A percentile compares a stretch with the other conserved stretches of the same genome.
Conservation (phyloP, 495 filamentous ascomycete genomes). For the Penicillium ochrochloron region DNA sequence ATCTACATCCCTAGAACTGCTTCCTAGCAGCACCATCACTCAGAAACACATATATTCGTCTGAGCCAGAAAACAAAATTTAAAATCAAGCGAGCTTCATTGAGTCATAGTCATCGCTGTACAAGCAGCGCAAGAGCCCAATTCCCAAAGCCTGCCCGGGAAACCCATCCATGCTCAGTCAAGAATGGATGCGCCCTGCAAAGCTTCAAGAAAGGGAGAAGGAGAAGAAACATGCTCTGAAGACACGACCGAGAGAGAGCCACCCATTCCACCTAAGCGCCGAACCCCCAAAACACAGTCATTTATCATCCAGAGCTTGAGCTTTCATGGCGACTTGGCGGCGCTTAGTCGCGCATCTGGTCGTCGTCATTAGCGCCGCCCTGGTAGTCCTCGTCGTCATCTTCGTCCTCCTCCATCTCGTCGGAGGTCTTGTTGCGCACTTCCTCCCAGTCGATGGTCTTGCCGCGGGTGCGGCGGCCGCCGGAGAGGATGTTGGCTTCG, state of each 20-base stretch:
- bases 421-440: conserved; percentile 64
- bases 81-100: conserved; percentile 19
- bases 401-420: conserved; percentile 73
- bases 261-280: conserved; percentile 25
- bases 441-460: conserved; percentile 81
- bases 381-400: conserved; percentile 73
- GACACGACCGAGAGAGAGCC: conserved; percentile 14
- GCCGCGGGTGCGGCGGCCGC: conserved; percentile 83
- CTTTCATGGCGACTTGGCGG: conserved; percentile 13
- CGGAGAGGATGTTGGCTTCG: conserved; percentile 77
- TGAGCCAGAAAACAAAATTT: not conserved
- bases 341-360: conserved; percentile 52
- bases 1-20: not conserved
- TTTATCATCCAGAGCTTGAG: conserved; percentile 21
- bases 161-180: not conserved
- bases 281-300: conserved; percentile 24
- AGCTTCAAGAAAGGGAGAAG: not conserved
- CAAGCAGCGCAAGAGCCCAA: not conserved
- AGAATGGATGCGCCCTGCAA: not conserved
- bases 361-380: conserved; percentile 35
- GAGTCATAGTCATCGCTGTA: conserved; percentile 26
- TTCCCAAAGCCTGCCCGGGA: not conserved
- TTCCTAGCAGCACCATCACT: not conserved
- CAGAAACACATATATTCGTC: conserved; percentile 2
- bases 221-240: conserved; percentile 6